These are phyloP conservation scores for Labyrinthula sp. DNA, from an alignment of 352 stramenopile genomes.

Conservation along the genomic window DNA sequence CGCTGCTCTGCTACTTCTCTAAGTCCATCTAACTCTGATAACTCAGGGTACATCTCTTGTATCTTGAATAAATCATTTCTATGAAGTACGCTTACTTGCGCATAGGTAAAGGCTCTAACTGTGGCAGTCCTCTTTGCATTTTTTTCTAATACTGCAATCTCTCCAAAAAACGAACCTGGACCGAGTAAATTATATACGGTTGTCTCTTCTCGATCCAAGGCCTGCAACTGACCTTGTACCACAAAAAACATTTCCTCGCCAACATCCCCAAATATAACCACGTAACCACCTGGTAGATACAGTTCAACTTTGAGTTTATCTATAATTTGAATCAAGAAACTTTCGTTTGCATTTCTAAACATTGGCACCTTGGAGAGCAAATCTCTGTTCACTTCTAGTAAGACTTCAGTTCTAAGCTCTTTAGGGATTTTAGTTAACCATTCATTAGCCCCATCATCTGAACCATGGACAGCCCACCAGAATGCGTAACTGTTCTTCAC, in stretches of 20 bases:
- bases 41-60: too few species aligned
- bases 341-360: conserved; percentile 19
- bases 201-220: conserved; percentile 18
- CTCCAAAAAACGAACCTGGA: conserved; percentile 25
- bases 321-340: conserved; percentile 23
- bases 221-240: conserved; percentile 18
- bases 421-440: conserved; percentile 20
- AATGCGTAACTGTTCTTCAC: conserved; percentile 28
- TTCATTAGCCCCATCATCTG: conserved; percentile 13
- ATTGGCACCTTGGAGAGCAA: conserved; percentile 23
- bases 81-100: conserved; percentile 27
- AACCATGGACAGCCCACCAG: conserved; percentile 25
- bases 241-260: conserved; percentile 31
- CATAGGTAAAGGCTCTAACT: conserved; percentile 20
- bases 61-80: conserved; percentile 29
- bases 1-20: too few species aligned
- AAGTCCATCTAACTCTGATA: too few species aligned
- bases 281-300: conserved; percentile 28
- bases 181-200: conserved; percentile 17
- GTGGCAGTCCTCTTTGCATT: conserved; percentile 25
- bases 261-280: conserved; percentile 26
- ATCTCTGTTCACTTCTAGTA: conserved; percentile 25
- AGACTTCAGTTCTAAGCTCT: conserved; percentile 10
- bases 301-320: conserved; percentile 28
- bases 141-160: conserved; percentile 28